These are phyloP conservation scores for Choiromyces venosus DNA, from an alignment of 495 filamentous ascomycete genomes.

Conservation along the genomic window DNA sequence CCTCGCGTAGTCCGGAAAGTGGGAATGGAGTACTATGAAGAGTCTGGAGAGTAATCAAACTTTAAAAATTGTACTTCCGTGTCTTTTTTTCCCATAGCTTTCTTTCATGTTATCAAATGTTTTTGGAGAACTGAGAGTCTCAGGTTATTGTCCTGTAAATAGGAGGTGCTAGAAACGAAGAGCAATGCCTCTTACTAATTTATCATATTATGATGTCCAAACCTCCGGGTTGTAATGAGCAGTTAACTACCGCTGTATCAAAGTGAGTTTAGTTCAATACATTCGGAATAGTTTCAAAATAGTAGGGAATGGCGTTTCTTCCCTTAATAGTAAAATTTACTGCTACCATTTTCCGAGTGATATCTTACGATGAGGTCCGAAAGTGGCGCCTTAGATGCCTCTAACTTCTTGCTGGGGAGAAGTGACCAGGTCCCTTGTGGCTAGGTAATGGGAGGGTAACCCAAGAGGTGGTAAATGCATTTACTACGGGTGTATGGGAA, in stretches of 20 bases:
- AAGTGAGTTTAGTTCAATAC: neutral
- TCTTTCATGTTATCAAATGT: no score
- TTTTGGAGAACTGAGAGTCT: neutral
- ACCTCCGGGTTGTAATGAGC: neutral
- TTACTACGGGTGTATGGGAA: no score
- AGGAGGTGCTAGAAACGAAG: neutral
- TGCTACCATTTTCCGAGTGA: neutral
- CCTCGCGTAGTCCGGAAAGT: neutral
- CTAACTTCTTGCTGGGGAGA: no score
- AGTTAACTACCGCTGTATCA: neutral
- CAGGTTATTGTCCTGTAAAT: neutral
- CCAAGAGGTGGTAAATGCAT: neutral
- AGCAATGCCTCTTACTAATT: neutral
- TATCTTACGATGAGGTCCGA: no score
- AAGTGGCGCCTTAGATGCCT: no score
- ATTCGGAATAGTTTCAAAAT: neutral
- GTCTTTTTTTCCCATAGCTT: neutral
- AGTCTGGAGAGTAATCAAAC: neutral
- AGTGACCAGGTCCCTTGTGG: neutral
- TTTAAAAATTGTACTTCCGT: neutral
- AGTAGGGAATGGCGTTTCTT: neutral
- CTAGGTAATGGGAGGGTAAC: neutral
- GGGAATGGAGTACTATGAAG: neutral
- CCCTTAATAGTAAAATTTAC: neutral
- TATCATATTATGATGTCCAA: neutral